Percentiles rank a stretch among this genome's conserved stretches.
Evolutionary conservation across 192 early-diverging fungal species (phyloP).

Genomic region (Coemansia sp.): DNA sequence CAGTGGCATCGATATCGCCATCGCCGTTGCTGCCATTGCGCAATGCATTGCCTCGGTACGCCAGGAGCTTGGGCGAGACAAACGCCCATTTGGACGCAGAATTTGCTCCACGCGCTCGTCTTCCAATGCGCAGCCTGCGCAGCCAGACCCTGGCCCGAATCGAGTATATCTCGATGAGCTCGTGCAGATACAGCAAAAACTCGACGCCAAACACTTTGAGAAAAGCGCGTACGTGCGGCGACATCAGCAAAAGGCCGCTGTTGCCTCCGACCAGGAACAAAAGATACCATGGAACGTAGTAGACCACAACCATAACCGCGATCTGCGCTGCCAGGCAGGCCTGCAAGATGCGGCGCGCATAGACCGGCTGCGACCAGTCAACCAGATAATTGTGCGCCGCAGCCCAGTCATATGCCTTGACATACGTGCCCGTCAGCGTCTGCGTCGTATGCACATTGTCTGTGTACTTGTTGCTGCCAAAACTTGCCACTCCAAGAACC

Average conservation of each 20-base stretch:
- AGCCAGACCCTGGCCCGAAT: conserved; percentile 3
- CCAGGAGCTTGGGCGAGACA: conserved; percentile 11
- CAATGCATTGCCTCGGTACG: neutral
- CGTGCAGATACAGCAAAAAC: conserved; percentile 28
- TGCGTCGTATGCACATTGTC: conserved; percentile 54
- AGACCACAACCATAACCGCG: conserved; percentile 29
- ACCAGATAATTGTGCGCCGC: conserved; percentile 41
- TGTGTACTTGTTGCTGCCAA: conserved; percentile 53
- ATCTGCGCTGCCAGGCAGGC: conserved; percentile 34
- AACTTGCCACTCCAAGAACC: conserved; percentile 44
- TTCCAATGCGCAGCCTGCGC: conserved; percentile 1
- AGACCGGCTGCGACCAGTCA: conserved; percentile 47
- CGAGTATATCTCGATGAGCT: conserved; percentile 24
- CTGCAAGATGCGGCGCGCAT: conserved; percentile 28
- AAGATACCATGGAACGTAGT: conserved; percentile 50
- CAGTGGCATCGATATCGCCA: conserved; percentile 7
- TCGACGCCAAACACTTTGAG: conserved; percentile 46
- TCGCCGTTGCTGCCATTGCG: conserved; percentile 7
- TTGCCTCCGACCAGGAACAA: conserved; percentile 46
- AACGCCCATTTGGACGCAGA: neutral
- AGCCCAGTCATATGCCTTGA: conserved; percentile 43
- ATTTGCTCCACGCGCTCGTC: neutral
- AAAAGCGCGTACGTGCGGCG: conserved; percentile 51
- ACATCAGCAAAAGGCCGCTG: conserved; percentile 38
- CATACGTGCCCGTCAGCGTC: conserved; percentile 52